A percentile compares a stretch with the other conserved stretches of the same genome.
phyloP scores from a whole-genome alignment of 768 basidiomycete genomes.

The Auriscalpium vulgare region DNA sequence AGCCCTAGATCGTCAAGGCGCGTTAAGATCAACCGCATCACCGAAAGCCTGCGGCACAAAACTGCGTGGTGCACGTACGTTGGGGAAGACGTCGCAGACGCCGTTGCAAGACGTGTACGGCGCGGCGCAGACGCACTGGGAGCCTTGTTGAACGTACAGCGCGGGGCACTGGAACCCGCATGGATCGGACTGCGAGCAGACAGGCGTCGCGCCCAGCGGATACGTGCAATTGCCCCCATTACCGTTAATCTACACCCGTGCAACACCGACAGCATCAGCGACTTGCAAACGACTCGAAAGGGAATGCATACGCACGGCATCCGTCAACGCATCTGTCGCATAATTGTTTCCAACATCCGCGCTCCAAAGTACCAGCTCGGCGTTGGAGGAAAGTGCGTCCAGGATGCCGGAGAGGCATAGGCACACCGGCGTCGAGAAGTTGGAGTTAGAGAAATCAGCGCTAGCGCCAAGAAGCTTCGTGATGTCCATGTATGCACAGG shows the following conservation, averaged over 20 bases:
- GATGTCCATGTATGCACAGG: constrained; percentile 10
- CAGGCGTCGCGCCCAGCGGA: constrained; percentile 25
- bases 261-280: constrained; percentile 17
- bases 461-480: neutral
- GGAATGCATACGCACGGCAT: constrained; percentile 17
- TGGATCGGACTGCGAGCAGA: constrained; percentile 25
- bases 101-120: constrained; percentile 34
- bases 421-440: constrained; percentile 23
- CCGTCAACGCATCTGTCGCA: neutral
- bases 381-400: constrained; percentile 3
- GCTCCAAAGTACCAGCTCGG: too few species aligned
- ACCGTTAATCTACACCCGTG: constrained; percentile 26
- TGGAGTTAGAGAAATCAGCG: too few species aligned
- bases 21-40: neutral
- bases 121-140: constrained; percentile 29
- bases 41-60: neutral
- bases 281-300: neutral
- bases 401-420: constrained; percentile 29
- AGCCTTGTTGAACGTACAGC: constrained; percentile 20
- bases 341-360: constrained; percentile 3
- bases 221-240: constrained; percentile 27
- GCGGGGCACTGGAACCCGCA: constrained; percentile 29
- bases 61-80: too few species aligned
- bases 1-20: constrained; percentile 24
- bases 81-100: constrained; percentile 22